Conservation (phyloP, 495 filamentous ascomycete species). For the Tetracladium marchalianum region DNA sequence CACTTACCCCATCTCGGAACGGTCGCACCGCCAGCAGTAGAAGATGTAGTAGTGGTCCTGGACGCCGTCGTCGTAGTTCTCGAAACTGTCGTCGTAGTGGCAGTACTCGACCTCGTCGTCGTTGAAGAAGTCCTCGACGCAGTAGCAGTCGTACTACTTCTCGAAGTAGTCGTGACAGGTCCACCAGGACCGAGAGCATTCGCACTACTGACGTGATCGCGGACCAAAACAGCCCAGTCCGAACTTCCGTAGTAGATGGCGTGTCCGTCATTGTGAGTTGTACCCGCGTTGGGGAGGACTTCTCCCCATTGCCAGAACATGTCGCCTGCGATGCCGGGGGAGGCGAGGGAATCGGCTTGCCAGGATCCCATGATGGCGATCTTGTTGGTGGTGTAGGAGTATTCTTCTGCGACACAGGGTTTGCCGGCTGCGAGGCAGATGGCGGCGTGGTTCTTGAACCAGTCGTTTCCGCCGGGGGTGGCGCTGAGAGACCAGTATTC, state of each 20-base stretch:
- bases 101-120: too few relatives aligned
- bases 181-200: conserved; percentile 3
- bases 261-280: conserved; percentile 43
- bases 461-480: conserved; percentile 35
- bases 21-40: not conserved
- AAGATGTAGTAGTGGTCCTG: not conserved
- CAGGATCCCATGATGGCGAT: conserved; percentile 34
- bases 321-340: conserved; percentile 41
- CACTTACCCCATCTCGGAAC: conserved; percentile 5
- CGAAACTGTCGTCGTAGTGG: too few relatives aligned
- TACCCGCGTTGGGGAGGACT: conserved; percentile 33
- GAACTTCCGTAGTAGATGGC: conserved; percentile 47
- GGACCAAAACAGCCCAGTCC: conserved; percentile 46
- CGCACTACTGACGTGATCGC: conserved; percentile 46
- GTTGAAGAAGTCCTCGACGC: too few relatives aligned
- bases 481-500: conserved; percentile 28
- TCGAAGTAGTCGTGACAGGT: too few relatives aligned
- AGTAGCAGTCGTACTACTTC: too few relatives aligned
- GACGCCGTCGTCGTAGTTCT: not conserved
- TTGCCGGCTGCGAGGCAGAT: conserved; percentile 45
- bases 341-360: conserved; percentile 42
- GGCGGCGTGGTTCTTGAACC: conserved; percentile 48
- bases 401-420: conserved; percentile 56
- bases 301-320: conserved; percentile 60
- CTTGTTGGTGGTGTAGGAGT: conserved; percentile 37